Evolutionary conservation across 2,329 filamentous ascomycete species (phyloP), one percentile per base, ranked within the genome.

Genomic region (Botryotinia calthae): DNA sequence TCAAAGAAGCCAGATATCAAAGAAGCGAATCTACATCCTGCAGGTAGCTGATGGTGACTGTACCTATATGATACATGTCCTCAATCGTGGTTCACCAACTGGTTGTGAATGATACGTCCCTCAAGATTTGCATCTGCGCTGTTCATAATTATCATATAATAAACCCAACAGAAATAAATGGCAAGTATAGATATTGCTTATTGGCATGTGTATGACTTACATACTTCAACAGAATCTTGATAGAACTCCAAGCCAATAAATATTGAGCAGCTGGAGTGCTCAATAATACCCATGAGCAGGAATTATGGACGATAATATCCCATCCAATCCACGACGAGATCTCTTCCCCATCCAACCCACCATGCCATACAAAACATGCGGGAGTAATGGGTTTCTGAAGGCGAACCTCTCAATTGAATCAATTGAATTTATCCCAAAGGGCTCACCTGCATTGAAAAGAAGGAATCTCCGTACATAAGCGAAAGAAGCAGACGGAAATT

Each of bases 371-470:
- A 42, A 10, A 48, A 37, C 16, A 65, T 37, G 44, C 63, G 42
- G 63, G 37, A 48, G 18, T 34, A 25, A 34, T 65, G 7, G n/a
- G n/a, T 54, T n/a, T 16, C 18, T 48, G 22, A 66, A 54, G 22
- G 64, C 44, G 44, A 66, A 54, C 8, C 63, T 51, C 31, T 40
- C 8, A 3, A 51, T 37, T 18, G 14, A 40, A 34, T 28, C 46
- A 56, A 67, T 40, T 56, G 64, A 56, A 67, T 67, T 54, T 54
- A 22, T 51, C 64, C 46, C 25, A 54, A 66, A 54, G 31, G 9
- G 64, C 20, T 37, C 34, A 40, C 16, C 28, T 67, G 48, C 34
- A 67, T 56, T 31, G n/a, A 44, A 31, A 44, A 18, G 40, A 63
- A 44, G 61, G n/a, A 63, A 42, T 54, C 64, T 40, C 46, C 37